Conservation (phyloP, 768 basidiomycete genomes). For the Royoungia palumana region DNA sequence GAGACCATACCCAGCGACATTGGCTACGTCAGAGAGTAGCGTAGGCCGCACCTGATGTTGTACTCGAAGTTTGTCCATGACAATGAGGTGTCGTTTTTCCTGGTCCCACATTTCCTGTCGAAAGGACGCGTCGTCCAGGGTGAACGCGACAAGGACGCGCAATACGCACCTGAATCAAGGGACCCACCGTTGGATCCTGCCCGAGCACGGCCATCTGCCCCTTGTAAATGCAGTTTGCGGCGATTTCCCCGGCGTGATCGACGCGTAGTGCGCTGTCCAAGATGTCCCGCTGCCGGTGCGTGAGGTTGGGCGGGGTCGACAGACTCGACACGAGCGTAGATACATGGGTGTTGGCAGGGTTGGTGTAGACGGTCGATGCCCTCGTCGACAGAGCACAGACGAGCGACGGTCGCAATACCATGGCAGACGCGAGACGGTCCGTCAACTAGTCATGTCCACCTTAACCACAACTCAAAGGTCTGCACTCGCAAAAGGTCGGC, state of each 20-base stretch:
- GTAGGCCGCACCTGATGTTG: conserved; percentile 89
- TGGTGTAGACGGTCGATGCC: conserved; percentile 50
- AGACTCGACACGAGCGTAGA: conserved; percentile 44
- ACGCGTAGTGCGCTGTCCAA: conserved; percentile 77
- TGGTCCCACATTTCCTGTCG: conserved; percentile 96
- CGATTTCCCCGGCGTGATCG: conserved; percentile 94
- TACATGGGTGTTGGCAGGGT: conserved; percentile 33
- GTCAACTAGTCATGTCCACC: conserved; percentile 6
- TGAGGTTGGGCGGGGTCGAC: conserved; percentile 57
- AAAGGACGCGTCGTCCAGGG: conserved; percentile 1
- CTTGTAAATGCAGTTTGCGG: conserved; percentile 93
- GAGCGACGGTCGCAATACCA: conserved; percentile 10
- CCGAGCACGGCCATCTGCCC: conserved; percentile 81
- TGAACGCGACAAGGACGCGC: not conserved
- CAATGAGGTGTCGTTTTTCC: conserved; percentile 85
- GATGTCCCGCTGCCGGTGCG: conserved; percentile 43
- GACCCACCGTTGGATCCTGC: conserved; percentile 48
- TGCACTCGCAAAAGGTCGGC: conserved; percentile 38
- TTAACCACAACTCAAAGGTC: conserved; percentile 34
- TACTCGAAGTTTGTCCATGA: conserved; percentile 79
- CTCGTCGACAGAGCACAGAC: conserved; percentile 23
- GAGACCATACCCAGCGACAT: conserved; percentile 81
- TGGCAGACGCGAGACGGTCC: conserved; percentile 11
- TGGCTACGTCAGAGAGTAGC: conserved; percentile 76
- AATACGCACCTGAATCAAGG: conserved; percentile 69